Evolutionary conservation across 1,284 basidiomycete genomes (phyloP).

Genomic region (Sphaerobolus stellatus): DNA sequence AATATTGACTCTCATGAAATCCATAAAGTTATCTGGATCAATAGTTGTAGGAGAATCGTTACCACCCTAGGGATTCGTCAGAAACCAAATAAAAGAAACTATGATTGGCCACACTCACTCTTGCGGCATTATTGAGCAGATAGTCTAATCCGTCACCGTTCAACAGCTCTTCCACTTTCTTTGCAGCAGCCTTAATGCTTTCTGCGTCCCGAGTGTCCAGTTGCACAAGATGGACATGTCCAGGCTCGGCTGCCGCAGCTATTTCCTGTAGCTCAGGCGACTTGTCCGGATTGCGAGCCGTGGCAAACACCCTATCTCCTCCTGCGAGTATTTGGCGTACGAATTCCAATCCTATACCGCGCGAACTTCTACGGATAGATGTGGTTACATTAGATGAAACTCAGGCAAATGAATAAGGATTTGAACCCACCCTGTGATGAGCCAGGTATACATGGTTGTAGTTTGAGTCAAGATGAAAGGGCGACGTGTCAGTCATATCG

Average conservation of each 20-base stretch:
- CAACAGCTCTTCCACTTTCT: slow-evolving; percentile 10
- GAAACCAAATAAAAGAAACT: not conserved
- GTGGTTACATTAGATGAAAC: not conserved
- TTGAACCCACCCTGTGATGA: not conserved
- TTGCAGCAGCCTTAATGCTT: slow-evolving; percentile 8
- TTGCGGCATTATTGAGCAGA: slow-evolving; percentile 17
- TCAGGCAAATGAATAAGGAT: not conserved
- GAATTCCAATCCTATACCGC: slow-evolving; percentile 4
- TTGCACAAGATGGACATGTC: slow-evolving; percentile 9
- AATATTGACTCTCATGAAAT: slow-evolving; percentile 5
- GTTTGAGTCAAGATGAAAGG: no score
- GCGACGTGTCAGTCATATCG: no score
- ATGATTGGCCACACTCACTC: slow-evolving; percentile 3
- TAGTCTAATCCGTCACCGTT: slow-evolving; percentile 13
- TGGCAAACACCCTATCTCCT: slow-evolving; percentile 2
- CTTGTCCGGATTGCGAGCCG: not conserved
- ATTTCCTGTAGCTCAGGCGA: not conserved
- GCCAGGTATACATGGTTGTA: not conserved
- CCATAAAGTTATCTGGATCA: slow-evolving; percentile 6
- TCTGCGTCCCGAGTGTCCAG: slow-evolving; percentile 9
- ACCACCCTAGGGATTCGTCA: not conserved
- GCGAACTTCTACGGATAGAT: not conserved
- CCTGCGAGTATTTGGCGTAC: not conserved
- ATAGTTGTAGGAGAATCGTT: not conserved
- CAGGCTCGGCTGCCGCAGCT: not conserved